A percentile compares a stretch with the other conserved stretches of the same genome.
Evolutionary conservation across 352 stramenopile genomes (phyloP).

Genomic region (Phytopythium oedochilum): DNA sequence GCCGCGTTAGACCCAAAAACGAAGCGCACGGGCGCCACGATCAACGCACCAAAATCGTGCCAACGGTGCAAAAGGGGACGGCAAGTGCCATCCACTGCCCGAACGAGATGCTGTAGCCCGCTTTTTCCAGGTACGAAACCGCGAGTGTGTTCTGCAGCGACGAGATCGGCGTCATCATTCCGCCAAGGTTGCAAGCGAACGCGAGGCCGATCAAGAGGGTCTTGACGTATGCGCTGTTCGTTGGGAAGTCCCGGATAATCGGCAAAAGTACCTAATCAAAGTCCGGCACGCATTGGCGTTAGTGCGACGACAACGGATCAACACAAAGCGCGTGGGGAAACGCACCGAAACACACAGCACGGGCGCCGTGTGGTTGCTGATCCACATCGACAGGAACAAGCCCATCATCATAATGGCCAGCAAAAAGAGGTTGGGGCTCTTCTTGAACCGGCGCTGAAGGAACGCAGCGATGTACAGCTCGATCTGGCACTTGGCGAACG

Average conservation of each 20-base stretch:
- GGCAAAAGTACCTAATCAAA: constrained; percentile 54
- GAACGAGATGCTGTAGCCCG: constrained; percentile 86
- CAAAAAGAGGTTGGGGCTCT: constrained; percentile 86
- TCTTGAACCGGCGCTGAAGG: constrained; percentile 87
- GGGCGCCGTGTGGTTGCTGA: constrained; percentile 91
- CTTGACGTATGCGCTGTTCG: constrained; percentile 84
- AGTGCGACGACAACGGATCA: background rate
- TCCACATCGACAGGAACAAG: constrained; percentile 92
- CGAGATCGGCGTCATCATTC: constrained; percentile 93
- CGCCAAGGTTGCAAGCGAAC: constrained; percentile 92
- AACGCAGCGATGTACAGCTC: constrained; percentile 89
- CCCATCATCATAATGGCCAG: constrained; percentile 93
- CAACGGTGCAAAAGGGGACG: constrained; percentile 84
- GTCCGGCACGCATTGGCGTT: background rate
- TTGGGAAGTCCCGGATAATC: constrained; percentile 88
- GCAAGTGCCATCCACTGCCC: constrained; percentile 89
- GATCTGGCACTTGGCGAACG: constrained; percentile 90
- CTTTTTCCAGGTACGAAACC: constrained; percentile 84
- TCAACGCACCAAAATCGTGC: constrained; percentile 75
- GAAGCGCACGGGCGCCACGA: background rate
- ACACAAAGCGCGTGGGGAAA: background rate
- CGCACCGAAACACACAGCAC: constrained; percentile 89
- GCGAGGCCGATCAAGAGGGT: constrained; percentile 89
- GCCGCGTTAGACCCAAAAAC: background rate
- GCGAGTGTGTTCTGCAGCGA: constrained; percentile 88